phyloP scores from a whole-genome alignment of 805 yeast genomes.

The Teunomyces pallodes region DNA sequence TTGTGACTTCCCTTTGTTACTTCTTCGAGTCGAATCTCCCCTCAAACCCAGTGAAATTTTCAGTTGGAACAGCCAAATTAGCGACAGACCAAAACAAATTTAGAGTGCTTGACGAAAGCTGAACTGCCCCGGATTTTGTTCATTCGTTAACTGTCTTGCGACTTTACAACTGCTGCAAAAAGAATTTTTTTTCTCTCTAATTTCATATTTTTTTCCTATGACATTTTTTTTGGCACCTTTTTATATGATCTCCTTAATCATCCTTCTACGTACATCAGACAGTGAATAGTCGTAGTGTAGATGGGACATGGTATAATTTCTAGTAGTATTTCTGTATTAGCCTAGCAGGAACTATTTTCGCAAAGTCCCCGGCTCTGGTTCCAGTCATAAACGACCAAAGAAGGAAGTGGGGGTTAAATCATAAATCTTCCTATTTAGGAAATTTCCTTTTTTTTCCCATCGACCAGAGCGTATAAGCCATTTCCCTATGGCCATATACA shows the following conservation, averaged over 20 bases:
- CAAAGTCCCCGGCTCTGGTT: not conserved
- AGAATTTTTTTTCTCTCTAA: not conserved
- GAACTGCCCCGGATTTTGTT: not conserved
- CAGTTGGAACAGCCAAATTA: not conserved
- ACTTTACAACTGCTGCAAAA: not conserved
- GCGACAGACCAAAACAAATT: not conserved
- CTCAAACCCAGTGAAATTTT: not conserved
- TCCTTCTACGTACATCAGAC: no score
- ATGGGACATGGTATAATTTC: no score
- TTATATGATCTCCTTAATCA: not conserved
- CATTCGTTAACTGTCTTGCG: not conserved
- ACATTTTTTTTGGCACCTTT: not conserved
- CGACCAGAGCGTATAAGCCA: not conserved
- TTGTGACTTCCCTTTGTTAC: not conserved
- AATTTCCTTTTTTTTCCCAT: constrained; percentile 4
- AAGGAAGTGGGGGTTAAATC: not conserved
- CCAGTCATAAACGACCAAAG: not conserved
- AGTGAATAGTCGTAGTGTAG: no score
- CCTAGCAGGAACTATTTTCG: no score
- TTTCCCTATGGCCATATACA: not conserved
- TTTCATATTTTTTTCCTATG: not conserved
- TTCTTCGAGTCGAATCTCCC: not conserved
- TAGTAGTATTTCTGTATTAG: no score
- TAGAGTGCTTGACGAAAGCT: not conserved
- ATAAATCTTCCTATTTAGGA: constrained; percentile 3